Base-by-base conservation (phyloP, 805 yeast genomes). In the Hanseniaspora clermontiae region DNA sequence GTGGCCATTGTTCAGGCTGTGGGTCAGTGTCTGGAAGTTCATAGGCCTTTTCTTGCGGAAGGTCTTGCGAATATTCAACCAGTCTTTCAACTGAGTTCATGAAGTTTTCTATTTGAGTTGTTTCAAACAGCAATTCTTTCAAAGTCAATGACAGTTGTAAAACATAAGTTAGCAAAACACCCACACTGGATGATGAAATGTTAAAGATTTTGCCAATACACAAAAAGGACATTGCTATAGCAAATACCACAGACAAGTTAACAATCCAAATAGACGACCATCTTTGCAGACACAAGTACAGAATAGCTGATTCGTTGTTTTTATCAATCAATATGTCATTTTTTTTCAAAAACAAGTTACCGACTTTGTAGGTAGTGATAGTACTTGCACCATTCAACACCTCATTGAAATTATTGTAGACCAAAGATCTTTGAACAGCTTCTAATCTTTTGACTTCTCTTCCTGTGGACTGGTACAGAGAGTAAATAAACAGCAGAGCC, bases 41-140 rank as follows among this genome's bases (percentile, higher is more conserved):
- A 62, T 78, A 80, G 0, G 84, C 77, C 0, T 89, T 88, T 66
- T 87, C 95, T 62, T 79, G 78, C 1, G 83, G 83, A 58, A 87
- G 69, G 32, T 77, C 75, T 58, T 73, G 74, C 0, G 87, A 89
- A 68, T 85, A 84, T 59, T 81, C 77, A 52, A 79, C 74, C 52
- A 87, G 68, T 67, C 83, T 73, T 67, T 79, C 83, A 12, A 76
- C 81, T 50, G 81, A 74, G 61, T 78, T 78, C 82, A 79, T 77
- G 63, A 77, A 80, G 62, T 74, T 77, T 64, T 79, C 83, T 32
- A 76, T 77, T 64, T 76, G 79, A 15, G 83, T 78, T 69, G 75
- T 69, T 34, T 81, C 69, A 61, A 81, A 72, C 43, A 78, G 66
- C 11, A 81, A 71, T 54, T 78, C 71, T 17, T 82, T 76, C 58